These are phyloP conservation scores for Polyrhizophydium stewartii DNA, from an alignment of 371 early-diverging fungal genomes.

Conservation along the genomic window DNA sequence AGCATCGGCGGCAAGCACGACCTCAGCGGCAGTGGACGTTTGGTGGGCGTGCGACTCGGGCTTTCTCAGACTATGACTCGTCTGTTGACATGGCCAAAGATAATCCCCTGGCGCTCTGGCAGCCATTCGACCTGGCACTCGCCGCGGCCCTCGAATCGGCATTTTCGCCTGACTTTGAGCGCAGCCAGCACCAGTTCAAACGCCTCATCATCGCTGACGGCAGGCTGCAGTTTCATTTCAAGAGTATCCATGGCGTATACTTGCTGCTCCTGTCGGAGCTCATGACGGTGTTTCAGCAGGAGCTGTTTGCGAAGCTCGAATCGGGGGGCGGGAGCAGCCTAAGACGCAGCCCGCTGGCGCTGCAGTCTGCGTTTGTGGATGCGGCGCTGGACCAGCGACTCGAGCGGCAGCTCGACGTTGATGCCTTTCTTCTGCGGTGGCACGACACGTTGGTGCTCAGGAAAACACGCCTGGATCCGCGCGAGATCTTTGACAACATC, in stretches of 20 bases:
- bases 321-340: background rate
- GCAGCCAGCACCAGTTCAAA: background rate
- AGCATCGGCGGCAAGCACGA: too few relatives aligned
- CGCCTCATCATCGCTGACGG: background rate
- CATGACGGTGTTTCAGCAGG: background rate
- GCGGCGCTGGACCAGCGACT: background rate
- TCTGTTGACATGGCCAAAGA: background rate
- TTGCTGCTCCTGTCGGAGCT: background rate
- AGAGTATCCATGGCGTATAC: background rate
- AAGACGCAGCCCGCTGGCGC: background rate
- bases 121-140: background rate
- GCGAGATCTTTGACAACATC: background rate
- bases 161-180: background rate
- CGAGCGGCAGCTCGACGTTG: background rate
- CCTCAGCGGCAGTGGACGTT: too few relatives aligned
- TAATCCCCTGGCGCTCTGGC: background rate
- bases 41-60: too few relatives aligned
- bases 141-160: background rate
- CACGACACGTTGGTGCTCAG: background rate
- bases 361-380: background rate
- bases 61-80: background rate
- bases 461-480: background rate
- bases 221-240: background rate
- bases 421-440: background rate
- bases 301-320: constrained; percentile 1